Base-by-base conservation (phyloP, 2,329 filamentous ascomycete genomes). In the Colletotrichum lini region DNA sequence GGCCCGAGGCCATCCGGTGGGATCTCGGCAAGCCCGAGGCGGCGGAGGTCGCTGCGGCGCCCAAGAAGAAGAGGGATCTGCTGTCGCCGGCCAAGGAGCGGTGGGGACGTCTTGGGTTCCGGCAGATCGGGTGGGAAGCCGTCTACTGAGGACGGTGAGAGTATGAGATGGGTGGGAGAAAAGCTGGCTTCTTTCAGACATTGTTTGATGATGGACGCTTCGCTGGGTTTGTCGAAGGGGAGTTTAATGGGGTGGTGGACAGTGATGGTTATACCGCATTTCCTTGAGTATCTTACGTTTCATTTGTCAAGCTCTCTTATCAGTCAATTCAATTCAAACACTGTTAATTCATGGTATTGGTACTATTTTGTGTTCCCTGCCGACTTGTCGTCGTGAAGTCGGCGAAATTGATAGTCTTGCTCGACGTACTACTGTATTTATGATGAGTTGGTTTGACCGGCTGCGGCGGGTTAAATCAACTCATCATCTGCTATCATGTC, bases 1-100 rank as follows among this genome's bases (percentile, higher is more conserved):
- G 73, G 15, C 47, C 67, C 16, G 73, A 65, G 15, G 23, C 69
- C 18, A 68, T 72, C 40, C 53, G 57, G 15, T 76, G 76, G 74
- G 68, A 70, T 21, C 72, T 77, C 4, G 53, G 52, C 6, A 64
- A 56, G 16, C 18, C 42, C 2, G 69, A 61, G 38, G 3, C 56
- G 2, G 70, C 72, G 67, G 71, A 69, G 63, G 63, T 74, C 58
- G 18, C 42, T 7, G 30, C 30, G 30, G 30, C 30, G 30, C 30
- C 30, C 30, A 30, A 30, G 8, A 62, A 61, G 53, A 72, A 69
- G 72, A 57, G 76, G 45, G 72, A 75, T 23, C 58, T 71, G 45
- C 54, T 77, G 18, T 47, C 62, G 6, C 69, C 70, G 13, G 76
- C 76, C 8, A 76, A 74, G 74, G 74, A 75, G 70, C 71, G 74